Evolutionary conservation across 2,329 filamentous ascomycete genomes (phyloP).

Genomic region (Phaeosphaeriaceae sp.): DNA sequence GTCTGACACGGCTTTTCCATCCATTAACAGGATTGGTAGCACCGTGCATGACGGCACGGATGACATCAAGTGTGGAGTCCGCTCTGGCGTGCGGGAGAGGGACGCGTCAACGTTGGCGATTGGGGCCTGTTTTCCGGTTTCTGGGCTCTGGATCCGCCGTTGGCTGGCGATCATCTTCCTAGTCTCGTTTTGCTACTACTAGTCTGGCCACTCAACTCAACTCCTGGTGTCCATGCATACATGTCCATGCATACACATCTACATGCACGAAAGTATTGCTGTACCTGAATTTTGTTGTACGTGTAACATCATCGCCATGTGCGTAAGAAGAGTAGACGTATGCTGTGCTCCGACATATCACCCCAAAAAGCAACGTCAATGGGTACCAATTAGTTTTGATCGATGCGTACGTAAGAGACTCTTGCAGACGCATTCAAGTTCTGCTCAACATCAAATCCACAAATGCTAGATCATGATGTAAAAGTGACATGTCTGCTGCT

Average conservation of each 20-base stretch:
- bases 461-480: not conserved
- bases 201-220: not conserved
- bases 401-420: not conserved
- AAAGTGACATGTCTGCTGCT: not conserved
- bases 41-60: not conserved
- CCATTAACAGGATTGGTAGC: not conserved
- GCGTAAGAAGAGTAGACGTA: not conserved
- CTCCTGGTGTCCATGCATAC: not conserved
- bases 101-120: slow-evolving; percentile 8
- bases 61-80: slow-evolving; percentile 23
- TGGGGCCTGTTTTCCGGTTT: slow-evolving; percentile 21
- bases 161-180: slow-evolving; percentile 7
- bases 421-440: not conserved
- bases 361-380: not conserved
- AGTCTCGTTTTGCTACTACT: slow-evolving; percentile 2
- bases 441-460: not conserved
- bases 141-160: slow-evolving; percentile 13
- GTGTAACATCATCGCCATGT: not conserved
- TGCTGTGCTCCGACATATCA: not conserved
- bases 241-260: not conserved
- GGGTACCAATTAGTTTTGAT: not conserved
- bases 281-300: not conserved
- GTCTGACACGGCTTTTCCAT: not conserved
- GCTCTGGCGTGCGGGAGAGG: not conserved
- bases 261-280: not conserved